phyloP scores from a whole-genome alignment of 148 eudicot genomes.

The Rhododendron ferrugineum region DNA sequence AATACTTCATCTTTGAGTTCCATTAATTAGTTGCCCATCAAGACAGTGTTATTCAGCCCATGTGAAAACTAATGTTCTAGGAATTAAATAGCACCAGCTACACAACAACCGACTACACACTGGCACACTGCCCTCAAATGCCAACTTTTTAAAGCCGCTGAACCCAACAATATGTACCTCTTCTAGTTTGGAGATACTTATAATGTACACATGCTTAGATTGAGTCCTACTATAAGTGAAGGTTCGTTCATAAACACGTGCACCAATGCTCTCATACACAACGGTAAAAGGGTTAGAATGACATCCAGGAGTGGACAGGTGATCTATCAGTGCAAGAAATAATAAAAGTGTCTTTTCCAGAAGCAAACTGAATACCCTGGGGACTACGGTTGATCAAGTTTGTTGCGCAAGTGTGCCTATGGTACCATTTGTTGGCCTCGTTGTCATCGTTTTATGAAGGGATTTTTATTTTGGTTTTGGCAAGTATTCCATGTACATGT shows the following conservation, averaged over 20 bases:
- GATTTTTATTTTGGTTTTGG: neutral
- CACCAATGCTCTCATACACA: neutral
- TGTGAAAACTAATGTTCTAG: neutral
- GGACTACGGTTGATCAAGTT: neutral
- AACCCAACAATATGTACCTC: neutral
- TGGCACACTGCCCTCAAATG: neutral
- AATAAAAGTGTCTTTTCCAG: neutral
- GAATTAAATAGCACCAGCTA: neutral
- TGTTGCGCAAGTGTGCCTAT: neutral
- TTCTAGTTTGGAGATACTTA: neutral
- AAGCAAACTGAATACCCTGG: neutral
- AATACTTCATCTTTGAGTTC: neutral
- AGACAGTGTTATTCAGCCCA: neutral
- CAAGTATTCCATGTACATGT: neutral
- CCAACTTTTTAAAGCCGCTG: neutral
- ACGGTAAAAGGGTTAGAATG: neutral
- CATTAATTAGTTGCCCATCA: neutral
- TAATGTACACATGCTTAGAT: neutral
- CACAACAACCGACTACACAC: neutral
- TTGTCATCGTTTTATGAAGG: neutral
- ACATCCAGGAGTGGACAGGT: neutral
- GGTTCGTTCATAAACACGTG: neutral
- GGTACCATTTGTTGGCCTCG: neutral
- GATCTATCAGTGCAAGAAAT: neutral
- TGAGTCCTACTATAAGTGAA: neutral